Percentiles rank a stretch among this genome's conserved stretches.
These are phyloP conservation scores for Gilbertella persicaria DNA, from an alignment of 371 early-diverging fungal species.

Conservation along the genomic window DNA sequence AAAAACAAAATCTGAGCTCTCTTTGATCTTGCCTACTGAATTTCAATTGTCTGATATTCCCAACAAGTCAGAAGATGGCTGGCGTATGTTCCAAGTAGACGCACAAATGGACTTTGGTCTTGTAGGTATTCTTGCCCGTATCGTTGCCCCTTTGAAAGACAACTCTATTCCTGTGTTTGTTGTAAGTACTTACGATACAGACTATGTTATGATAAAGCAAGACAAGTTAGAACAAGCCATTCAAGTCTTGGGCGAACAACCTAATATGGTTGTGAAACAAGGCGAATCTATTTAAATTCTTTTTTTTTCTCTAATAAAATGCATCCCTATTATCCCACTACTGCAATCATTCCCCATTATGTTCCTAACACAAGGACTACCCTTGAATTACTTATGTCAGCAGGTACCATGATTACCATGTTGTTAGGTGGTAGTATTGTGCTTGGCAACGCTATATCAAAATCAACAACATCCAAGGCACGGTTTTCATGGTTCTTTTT, in stretches of 20 bases:
- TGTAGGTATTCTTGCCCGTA: conserved; percentile 71
- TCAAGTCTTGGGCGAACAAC: conserved; percentile 5
- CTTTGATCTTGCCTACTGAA: conserved; percentile 53
- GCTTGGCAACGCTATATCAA: neutral
- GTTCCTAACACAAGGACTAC: conserved; percentile 17
- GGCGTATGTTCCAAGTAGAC: conserved; percentile 65
- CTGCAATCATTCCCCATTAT: conserved; percentile 9
- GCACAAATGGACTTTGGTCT: conserved; percentile 74
- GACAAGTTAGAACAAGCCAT: conserved; percentile 34
- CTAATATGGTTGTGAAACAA: conserved; percentile 17
- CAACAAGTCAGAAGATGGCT: conserved; percentile 56
- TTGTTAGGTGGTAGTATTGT: neutral
- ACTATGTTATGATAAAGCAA: conserved; percentile 73
- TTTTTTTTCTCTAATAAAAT: neutral
- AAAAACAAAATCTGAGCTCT: conserved; percentile 58
- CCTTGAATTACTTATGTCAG: conserved; percentile 7
- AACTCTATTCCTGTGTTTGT: conserved; percentile 69
- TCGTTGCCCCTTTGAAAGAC: conserved; percentile 61
- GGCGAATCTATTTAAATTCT: conserved; percentile 12
- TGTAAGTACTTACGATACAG: conserved; percentile 79
- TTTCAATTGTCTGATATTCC: conserved; percentile 17
- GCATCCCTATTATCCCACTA: conserved; percentile 26
- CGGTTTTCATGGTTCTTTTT: conserved; percentile 81
- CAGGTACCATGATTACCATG: conserved; percentile 3
- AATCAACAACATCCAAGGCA: conserved; percentile 4